Conservation (phyloP, 305 asterid genomes). For the Nicotiana rustica region DNA sequence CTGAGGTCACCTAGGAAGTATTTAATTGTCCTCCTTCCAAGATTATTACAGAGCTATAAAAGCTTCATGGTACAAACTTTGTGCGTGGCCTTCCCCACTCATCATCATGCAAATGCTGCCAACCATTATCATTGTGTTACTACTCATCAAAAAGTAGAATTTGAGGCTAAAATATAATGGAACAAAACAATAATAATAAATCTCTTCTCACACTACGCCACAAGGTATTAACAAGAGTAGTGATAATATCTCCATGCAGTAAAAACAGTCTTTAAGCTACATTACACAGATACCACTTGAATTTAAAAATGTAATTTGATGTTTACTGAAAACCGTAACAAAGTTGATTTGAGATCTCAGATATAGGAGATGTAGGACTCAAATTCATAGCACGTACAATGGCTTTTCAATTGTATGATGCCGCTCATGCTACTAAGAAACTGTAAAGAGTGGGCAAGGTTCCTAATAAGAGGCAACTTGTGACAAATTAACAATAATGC, state of each 20-base stretch:
- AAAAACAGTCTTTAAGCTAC: neutral
- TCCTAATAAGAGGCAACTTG: neutral
- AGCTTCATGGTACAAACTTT: slow-evolving; percentile 53
- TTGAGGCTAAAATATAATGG: neutral
- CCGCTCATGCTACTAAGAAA: neutral
- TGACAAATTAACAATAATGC: neutral
- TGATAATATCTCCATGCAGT: neutral
- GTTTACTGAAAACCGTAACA: neutral
- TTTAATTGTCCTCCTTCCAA: slow-evolving; percentile 46
- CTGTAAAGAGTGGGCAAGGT: neutral
- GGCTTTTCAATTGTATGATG: neutral
- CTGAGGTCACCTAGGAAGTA: slow-evolving; percentile 6
- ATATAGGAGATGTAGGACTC: neutral
- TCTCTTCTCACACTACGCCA: neutral
- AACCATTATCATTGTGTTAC: slow-evolving; percentile 38
- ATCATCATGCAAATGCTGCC: slow-evolving; percentile 95
- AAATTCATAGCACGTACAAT: neutral
- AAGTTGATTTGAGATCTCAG: neutral
- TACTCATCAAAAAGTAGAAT: neutral
- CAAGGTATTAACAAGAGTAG: neutral
- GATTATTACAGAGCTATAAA: slow-evolving; percentile 44
- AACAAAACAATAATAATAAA: neutral
- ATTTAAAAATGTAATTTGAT: neutral
- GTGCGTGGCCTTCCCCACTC: slow-evolving; percentile 88
- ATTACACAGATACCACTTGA: neutral